These are phyloP conservation scores for Pachysandra terminalis DNA, from an alignment of 164 flowering plant genomes.

Conservation along the genomic window DNA sequence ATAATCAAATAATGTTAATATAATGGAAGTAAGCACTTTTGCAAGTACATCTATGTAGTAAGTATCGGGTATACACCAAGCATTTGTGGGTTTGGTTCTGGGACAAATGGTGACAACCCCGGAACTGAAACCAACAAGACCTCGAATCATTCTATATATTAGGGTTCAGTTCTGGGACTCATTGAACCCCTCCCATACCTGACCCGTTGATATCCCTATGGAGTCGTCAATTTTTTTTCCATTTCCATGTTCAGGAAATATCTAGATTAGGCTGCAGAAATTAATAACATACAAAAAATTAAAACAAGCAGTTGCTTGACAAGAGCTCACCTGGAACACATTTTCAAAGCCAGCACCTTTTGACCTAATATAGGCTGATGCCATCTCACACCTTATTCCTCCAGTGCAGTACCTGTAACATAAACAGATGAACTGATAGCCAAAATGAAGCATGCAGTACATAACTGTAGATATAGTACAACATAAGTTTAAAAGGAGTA, in stretches of 20 bases:
- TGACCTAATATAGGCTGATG: constrained; percentile 87
- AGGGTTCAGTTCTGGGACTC: too few relatives aligned
- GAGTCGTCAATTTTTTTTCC: not conserved
- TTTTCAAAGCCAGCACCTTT: constrained; percentile 93
- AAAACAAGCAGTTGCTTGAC: not conserved
- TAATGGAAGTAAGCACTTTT: too few relatives aligned
- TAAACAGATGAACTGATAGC: constrained; percentile 3
- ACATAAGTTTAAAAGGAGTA: not conserved
- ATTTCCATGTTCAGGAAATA: not conserved
- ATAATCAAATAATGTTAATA: too few relatives aligned
- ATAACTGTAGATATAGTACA: not conserved
- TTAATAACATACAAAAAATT: not conserved
- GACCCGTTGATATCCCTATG: too few relatives aligned
- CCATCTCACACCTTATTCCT: constrained; percentile 99
- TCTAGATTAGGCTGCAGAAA: not conserved
- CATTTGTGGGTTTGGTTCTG: too few relatives aligned
- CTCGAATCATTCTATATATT: too few relatives aligned
- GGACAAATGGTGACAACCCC: too few relatives aligned
- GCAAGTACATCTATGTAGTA: too few relatives aligned
- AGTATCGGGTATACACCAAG: too few relatives aligned
- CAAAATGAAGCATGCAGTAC: not conserved
- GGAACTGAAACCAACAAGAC: too few relatives aligned
- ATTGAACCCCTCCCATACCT: too few relatives aligned
- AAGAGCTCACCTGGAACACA: constrained; percentile 72
- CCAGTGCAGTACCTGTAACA: constrained; percentile 92